A percentile compares a stretch with the other conserved stretches of the same genome.
These are phyloP conservation scores for Alnus glutinosa DNA, from an alignment of 306 rosid genomes.

Conservation along the genomic window DNA sequence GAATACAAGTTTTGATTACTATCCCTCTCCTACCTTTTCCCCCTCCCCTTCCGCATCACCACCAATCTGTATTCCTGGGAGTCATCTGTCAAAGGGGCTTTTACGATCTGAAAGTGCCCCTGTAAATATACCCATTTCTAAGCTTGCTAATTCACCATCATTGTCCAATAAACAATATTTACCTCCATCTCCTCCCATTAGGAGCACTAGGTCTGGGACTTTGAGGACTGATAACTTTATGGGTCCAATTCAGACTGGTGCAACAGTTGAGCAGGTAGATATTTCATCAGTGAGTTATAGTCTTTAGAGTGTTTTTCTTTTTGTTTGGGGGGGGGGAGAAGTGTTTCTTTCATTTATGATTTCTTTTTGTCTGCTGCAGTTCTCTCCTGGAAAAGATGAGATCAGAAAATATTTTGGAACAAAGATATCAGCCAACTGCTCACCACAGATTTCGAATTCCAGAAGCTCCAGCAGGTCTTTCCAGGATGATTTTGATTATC, in stretches of 20 bases:
- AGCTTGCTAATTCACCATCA: slow-evolving; percentile 45
- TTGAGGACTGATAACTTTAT: slow-evolving; percentile 42
- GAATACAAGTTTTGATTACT: slow-evolving; percentile 54
- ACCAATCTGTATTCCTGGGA: slow-evolving; percentile 54
- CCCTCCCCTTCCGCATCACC: slow-evolving; percentile 60
- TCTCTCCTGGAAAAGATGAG: slow-evolving; percentile 63
- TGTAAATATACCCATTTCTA: slow-evolving; percentile 45
- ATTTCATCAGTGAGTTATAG: slow-evolving; percentile 1
- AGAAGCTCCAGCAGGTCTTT: slow-evolving; percentile 86
- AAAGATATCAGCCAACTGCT: slow-evolving; percentile 53
- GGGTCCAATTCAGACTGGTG: slow-evolving; percentile 42
- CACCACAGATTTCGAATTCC: slow-evolving; percentile 55
- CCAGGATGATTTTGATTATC: slow-evolving; percentile 65
- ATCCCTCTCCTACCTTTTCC: slow-evolving; percentile 54
- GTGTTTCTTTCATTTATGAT: slow-evolving; percentile 20
- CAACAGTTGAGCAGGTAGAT: slow-evolving; percentile 67
- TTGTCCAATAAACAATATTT: slow-evolving; percentile 45
- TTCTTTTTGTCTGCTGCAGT: slow-evolving; percentile 42
- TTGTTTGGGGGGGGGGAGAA: no score
- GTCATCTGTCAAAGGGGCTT: slow-evolving; percentile 47
- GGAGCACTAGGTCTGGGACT: slow-evolving; percentile 35
- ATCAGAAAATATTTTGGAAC: slow-evolving; percentile 48
- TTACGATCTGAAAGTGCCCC: slow-evolving; percentile 87
- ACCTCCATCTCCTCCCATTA: slow-evolving; percentile 63
- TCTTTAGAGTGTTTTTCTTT: no score